Evolutionary conservation across 2,329 filamentous ascomycete species (phyloP).

Genomic region (Aureobasidium sp.): DNA sequence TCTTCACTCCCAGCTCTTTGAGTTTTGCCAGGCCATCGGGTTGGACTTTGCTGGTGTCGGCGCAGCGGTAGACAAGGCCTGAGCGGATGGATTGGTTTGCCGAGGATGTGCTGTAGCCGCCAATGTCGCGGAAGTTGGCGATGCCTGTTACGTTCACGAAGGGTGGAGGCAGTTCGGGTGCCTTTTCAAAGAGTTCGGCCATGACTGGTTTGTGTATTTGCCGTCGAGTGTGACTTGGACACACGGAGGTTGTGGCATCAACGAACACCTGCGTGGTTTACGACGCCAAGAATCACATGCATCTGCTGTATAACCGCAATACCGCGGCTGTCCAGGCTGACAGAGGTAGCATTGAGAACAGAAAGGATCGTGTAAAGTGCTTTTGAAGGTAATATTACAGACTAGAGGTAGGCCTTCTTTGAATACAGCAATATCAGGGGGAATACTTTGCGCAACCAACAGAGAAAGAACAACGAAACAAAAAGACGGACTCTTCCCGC

Average conservation of each 20-base stretch:
- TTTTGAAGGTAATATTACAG: constrained; percentile 11
- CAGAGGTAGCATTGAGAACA: background rate
- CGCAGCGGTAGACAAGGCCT: constrained; percentile 57
- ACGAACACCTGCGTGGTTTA: background rate
- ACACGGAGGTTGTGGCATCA: background rate
- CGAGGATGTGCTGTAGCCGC: constrained; percentile 39
- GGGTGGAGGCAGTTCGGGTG: constrained; percentile 20
- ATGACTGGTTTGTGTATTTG: background rate
- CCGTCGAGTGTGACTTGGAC: background rate
- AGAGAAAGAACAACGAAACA: constrained; percentile 10
- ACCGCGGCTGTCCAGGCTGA: background rate
- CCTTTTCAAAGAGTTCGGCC: constrained; percentile 8
- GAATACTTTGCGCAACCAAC: constrained; percentile 11
- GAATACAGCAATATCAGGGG: constrained; percentile 13
- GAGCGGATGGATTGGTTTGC: constrained; percentile 42
- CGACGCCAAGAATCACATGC: constrained; percentile 9
- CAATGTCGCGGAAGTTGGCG: constrained; percentile 61
- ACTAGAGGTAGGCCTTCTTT: constrained; percentile 8
- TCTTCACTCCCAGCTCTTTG: constrained; percentile 47
- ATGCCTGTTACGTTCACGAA: constrained; percentile 46
- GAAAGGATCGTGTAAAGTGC: background rate
- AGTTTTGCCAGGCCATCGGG: constrained; percentile 45
- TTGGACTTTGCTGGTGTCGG: constrained; percentile 54
- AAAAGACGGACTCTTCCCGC: background rate
- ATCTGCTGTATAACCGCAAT: background rate